Evolutionary conservation across 164 flowering plant species (phyloP), one percentile per base, ranked within the genome.

Genomic region (Warburgia ugandensis): DNA sequence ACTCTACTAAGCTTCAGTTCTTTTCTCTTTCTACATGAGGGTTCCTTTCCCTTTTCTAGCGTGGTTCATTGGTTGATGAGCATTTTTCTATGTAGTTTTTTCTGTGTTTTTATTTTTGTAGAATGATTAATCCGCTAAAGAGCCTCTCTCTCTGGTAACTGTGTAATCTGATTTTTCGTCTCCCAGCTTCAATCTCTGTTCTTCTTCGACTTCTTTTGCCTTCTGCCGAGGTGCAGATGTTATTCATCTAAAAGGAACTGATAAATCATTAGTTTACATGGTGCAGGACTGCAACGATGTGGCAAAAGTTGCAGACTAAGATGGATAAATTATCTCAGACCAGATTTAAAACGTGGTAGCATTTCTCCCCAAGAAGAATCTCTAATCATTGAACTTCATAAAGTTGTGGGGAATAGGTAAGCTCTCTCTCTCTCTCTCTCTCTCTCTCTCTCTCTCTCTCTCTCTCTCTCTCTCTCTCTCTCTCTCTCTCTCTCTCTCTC

Each of bases 221-320:
- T 16, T 12, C 30, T 48, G n/a, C n/a, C n/a, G n/a, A n/a, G n/a
- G n/a, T n/a, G n/a, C n/a, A n/a, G n/a, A n/a, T n/a, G n/a, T n/a
- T n/a, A n/a, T n/a, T n/a, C n/a, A n/a, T n/a, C n/a, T n/a, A 42
- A 42, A 22, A 22, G 9, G 22, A 3, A 45, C 19, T 6, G 14
- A 28, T 7, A 40, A 11, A 16, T 29, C 36, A 21, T 27, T n/a
- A 21, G 5, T 44, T 30, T 48, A 14, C 25, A 48, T 44, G 27
- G 4, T 54, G 40, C 65, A 88, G 94, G 96, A 29, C 57, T 88
- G 38, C 86, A 83, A 61, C 80, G 96, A 71, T 88, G 94, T 71
- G 96, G 97, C 6, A 88, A 88, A 73, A 85, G 97, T 40, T 88
- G 95, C 70, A 83, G 97, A 49, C 55, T 83, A 32, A 73, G 97